These are phyloP conservation scores for Adansonia gregorii DNA, from an alignment of 441 rosid genomes.

Conservation along the genomic window DNA sequence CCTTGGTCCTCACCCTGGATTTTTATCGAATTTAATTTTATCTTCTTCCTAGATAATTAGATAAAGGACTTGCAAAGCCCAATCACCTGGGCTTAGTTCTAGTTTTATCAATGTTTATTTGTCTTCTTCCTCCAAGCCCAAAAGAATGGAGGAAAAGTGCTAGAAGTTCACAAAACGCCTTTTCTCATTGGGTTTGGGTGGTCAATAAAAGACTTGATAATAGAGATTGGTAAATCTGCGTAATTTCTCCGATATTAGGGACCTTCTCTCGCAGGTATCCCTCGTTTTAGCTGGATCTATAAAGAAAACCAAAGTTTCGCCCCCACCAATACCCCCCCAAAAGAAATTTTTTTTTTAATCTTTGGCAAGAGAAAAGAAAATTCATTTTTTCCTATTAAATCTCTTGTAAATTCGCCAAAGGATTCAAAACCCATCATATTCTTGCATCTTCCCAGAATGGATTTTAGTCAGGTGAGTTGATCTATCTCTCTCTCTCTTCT, in stretches of 20 bases:
- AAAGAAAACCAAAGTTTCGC: not conserved
- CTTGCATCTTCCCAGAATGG: conserved; percentile 33
- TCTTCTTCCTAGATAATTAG: too few relatives aligned
- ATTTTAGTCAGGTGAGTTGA: conserved; percentile 44
- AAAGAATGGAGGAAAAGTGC: not conserved
- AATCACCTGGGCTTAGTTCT: not conserved
- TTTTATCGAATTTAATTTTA: too few relatives aligned
- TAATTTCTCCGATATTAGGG: conserved; percentile 8
- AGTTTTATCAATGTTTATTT: not conserved
- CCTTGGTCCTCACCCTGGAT: too few relatives aligned
- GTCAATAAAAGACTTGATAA: not conserved
- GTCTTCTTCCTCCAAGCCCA: not conserved
- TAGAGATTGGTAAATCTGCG: not conserved
- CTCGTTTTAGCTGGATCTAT: conserved; percentile 1
- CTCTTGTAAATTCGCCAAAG: conserved; percentile 2
- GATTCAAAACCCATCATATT: not conserved
- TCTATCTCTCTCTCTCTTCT: conserved; percentile 3
- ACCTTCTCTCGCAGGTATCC: not conserved
- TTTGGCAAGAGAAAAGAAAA: not conserved
- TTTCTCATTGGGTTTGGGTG: not conserved
- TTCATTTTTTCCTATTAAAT: not conserved
- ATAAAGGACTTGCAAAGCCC: not conserved
- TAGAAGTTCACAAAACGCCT: too few relatives aligned
- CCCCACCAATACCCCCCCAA: not conserved
- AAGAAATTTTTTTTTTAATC: not conserved